phyloP scores from a whole-genome alignment of 768 basidiomycete species.

The Suillus cothurnatus region DNA sequence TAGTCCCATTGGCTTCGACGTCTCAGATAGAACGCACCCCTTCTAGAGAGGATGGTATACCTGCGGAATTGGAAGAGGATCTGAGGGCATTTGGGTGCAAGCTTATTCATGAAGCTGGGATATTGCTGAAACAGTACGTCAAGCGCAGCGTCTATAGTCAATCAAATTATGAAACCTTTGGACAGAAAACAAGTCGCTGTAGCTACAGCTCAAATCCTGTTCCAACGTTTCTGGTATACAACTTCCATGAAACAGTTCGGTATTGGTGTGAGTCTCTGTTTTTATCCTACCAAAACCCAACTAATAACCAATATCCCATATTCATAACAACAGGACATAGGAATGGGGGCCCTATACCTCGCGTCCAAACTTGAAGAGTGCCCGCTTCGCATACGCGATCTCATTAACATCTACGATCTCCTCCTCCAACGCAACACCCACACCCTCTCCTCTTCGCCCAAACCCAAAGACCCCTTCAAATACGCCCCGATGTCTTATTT shows the following conservation, averaged over 20 bases:
- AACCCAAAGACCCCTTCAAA: slow-evolving; percentile 47
- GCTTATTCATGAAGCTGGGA: slow-evolving; percentile 92
- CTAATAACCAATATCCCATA: slow-evolving; percentile 1
- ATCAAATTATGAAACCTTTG: background rate
- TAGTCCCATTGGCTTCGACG: slow-evolving; percentile 84
- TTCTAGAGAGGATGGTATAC: slow-evolving; percentile 81
- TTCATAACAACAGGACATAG: slow-evolving; percentile 62
- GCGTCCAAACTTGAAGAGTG: slow-evolving; percentile 94
- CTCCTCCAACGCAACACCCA: slow-evolving; percentile 76
- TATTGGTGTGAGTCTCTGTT: slow-evolving; percentile 67
- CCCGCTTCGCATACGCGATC: slow-evolving; percentile 87
- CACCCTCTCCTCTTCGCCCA: slow-evolving; percentile 30
- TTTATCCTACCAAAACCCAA: slow-evolving; percentile 9
- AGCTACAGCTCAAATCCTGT: slow-evolving; percentile 94
- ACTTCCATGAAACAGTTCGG: slow-evolving; percentile 95
- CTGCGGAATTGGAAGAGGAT: slow-evolving; percentile 81
- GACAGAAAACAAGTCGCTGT: slow-evolving; percentile 93
- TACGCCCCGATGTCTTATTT: slow-evolving; percentile 91
- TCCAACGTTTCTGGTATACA: slow-evolving; percentile 97
- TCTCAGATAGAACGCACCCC: slow-evolving; percentile 79
- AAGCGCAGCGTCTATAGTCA: background rate
- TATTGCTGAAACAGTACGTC: slow-evolving; percentile 85
- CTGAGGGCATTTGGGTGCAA: slow-evolving; percentile 90
- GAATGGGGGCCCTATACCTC: slow-evolving; percentile 86
- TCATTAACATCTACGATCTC: slow-evolving; percentile 93